Evolutionary conservation across 1,284 basidiomycete genomes (phyloP), one percentile per base, ranked within the genome.

Genomic region (Trametes pubescens): DNA sequence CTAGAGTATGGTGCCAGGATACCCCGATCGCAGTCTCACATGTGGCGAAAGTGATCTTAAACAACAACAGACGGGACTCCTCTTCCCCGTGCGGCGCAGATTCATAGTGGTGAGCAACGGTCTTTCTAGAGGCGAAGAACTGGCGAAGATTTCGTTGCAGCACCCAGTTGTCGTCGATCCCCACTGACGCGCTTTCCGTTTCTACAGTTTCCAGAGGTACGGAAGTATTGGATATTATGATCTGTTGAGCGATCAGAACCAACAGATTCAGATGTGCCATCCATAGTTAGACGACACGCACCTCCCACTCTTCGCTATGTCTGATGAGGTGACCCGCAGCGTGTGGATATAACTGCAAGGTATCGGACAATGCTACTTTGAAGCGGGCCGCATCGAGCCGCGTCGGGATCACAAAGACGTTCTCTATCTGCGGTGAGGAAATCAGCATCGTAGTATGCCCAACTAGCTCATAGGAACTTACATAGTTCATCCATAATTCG

Each of bases 1-100:
- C 74, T n/a, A 75, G 68, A 4, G 64, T 67, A 57, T 79, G 77
- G 57, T 79, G 71, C 78, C 76, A 79, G 9, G 73, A 70, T 21
- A 79, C 61, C 21, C 76, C 78, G 22, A 79, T 66, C 16, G 66
- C 68, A 0, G 76, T 77, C 59, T 73, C 67, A 0, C 59, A 32
- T 7, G 52, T 55, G 6, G 71, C 63, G 7, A 76, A 43, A 1
- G 73, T 73, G 38, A 78, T 43, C 49, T 76, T 76, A 44, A 78
- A 44, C 37, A 69, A 63, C 29, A 79, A 62, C 14, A 79, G 67
- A 8, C 74, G 65, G 18, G 46, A 55, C 40, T 67, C 64, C 3
- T 62, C 61, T 49, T 70, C 24, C 66, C 59, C 18, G 29, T 32
- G 4, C 4, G 14, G 13, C 32, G 32, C 14, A 24, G 34, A 10